A percentile compares a stretch with the other conserved stretches of the same genome.
Evolutionary conservation across 148 eudicot genomes (phyloP).

Genomic region (Rhododendron mucronatum): DNA sequence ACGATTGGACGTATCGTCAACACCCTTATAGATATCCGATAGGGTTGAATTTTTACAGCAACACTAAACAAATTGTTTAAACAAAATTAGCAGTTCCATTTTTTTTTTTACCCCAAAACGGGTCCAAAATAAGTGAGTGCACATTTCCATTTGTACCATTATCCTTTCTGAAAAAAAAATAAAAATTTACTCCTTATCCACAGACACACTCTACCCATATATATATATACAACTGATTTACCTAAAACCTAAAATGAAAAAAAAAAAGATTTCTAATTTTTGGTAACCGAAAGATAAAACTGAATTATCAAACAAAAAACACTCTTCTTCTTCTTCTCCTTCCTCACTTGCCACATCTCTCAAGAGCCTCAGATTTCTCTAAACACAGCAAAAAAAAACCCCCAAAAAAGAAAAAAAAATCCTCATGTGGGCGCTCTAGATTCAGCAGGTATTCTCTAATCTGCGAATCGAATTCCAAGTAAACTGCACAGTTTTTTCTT

Average conservation of each 20-base stretch:
- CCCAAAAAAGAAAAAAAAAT: not conserved
- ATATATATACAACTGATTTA: not conserved
- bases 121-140: no score
- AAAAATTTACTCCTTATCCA: not conserved
- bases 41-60: not conserved
- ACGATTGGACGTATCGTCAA: not conserved
- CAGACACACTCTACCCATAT: not conserved
- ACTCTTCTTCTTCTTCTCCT: not conserved
- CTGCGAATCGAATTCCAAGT: not conserved
- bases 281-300: not conserved
- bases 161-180: no score
- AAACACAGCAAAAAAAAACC: not conserved
- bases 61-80: no score
- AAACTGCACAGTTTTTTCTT: conserved; percentile 5
- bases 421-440: not conserved
- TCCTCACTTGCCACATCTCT: not conserved
- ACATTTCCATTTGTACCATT: no score
- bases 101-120: no score
- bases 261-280: not conserved
- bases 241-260: not conserved
- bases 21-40: not conserved
- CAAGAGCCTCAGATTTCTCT: conserved; percentile 13
- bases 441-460: not conserved
- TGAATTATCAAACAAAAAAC: not conserved
- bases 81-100: no score